Evolutionary conservation across 148 eudicot genomes (phyloP).

Genomic region (Drosera capensis): DNA sequence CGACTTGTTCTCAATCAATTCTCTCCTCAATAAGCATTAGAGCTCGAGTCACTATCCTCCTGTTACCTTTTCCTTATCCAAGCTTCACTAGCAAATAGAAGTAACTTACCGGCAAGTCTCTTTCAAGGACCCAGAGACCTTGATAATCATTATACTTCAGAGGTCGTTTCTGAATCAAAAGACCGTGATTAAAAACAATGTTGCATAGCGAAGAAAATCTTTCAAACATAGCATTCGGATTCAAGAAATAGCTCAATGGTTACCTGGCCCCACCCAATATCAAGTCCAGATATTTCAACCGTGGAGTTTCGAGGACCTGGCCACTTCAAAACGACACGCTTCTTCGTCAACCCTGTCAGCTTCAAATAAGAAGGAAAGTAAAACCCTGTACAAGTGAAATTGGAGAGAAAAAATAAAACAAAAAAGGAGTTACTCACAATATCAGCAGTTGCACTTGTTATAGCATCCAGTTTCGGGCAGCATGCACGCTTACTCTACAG

Average conservation of each 20-base stretch:
- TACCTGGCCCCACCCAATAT: constrained; percentile 97
- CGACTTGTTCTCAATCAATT: no score
- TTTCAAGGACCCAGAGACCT: constrained; percentile 55
- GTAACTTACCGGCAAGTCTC: constrained; percentile 57
- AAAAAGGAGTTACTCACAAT: constrained; percentile 44
- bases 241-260: no score
- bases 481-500: constrained; percentile 82
- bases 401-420: neutral
- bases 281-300: constrained; percentile 92
- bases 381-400: neutral
- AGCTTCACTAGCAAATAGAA: no score
- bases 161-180: constrained; percentile 42
- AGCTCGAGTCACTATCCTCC: no score
- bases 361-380: constrained; percentile 13
- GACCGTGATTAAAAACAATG: neutral
- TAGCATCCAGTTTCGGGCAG: constrained; percentile 83
- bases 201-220: no score
- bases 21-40: no score
- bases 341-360: constrained; percentile 78
- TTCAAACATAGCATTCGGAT: no score
- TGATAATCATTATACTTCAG: constrained; percentile 36
- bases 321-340: constrained; percentile 54
- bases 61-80: no score
- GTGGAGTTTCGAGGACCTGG: constrained; percentile 22
- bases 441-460: constrained; percentile 81